Base-by-base conservation (phyloP, 2,329 filamentous ascomycete genomes). In the Beauveria australis region DNA sequence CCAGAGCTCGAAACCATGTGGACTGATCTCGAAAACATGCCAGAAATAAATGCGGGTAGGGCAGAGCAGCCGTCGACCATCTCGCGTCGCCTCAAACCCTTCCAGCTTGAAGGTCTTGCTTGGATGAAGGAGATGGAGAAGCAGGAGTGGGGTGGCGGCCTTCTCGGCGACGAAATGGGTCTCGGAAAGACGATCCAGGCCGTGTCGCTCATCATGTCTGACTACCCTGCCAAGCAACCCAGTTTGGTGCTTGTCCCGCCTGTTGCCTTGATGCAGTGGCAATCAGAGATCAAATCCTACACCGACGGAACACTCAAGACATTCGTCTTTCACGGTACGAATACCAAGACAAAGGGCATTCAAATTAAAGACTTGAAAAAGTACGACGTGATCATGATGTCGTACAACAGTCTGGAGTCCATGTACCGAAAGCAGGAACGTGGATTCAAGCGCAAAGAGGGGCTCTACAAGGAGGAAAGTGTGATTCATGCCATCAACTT, bases 171-270 rank as follows among this genome's bases (percentile, higher is more conserved):
- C 67, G 94, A 99, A 75, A 99, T 99, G 94, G 94, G 94, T 7
- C 89, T 99, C 76, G 94, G 94, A 54, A 99, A 99, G 78, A 99
- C 94, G 0, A 97, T 99, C 55, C 94, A 99, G 74, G 93, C 94
- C 2, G 94, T 99, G 19, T 97, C 93, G 3, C 82, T 99, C 49
- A 92, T 99, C 73, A 97, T 97, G 94, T 97, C 93, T 1, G 92
- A 97, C 71, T 97, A 90, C 68, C 93, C 92, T 3, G 89, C 87
- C 24, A 89, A 88, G 66, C 77, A 88, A 59, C 93, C 94, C 1
- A 89, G 91, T 0, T 79, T 97, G 4, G 92, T 97, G 1, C 81
- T 97, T 40, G 92, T 96, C 0, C 93, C 93, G 0, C 93, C 93
- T 0, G 93, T 97, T 46, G 93, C 93, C 46, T 76, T 97, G 54